Conservation (phyloP, 2,329 filamentous ascomycete species). For the Cryphonectria parasitica region DNA sequence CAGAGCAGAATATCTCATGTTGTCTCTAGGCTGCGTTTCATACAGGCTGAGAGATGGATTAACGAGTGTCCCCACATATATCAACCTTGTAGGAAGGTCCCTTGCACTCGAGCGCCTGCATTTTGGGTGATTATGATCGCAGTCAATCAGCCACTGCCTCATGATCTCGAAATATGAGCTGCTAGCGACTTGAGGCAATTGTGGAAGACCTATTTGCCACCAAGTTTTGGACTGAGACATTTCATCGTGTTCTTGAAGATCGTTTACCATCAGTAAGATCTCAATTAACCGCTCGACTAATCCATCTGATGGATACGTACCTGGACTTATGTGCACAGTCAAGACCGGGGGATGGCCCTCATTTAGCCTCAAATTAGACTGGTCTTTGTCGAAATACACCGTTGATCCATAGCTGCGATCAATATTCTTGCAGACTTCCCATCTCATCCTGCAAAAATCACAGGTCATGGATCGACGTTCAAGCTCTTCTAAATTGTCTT, state of each 20-base stretch:
- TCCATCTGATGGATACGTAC: no score
- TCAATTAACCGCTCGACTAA: no score
- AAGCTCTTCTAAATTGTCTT: no score
- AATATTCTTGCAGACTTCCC: not conserved
- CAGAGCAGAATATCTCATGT: slow-evolving; percentile 30
- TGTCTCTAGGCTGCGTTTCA: slow-evolving; percentile 9
- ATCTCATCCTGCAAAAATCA: not conserved
- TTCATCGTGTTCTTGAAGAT: no score
- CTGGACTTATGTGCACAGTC: not conserved
- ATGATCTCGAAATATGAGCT: not conserved
- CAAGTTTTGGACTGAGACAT: no score
- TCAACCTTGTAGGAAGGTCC: not conserved
- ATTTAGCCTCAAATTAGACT: not conserved
- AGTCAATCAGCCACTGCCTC: not conserved
- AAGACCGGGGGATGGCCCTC: not conserved
- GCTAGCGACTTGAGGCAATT: not conserved
- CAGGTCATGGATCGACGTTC: no score
- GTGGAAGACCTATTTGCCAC: not conserved
- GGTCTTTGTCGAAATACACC: no score
- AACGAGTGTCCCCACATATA: not conserved
- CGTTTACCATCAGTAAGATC: no score
- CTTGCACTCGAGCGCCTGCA: not conserved
- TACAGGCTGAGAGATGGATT: slow-evolving; percentile 5
- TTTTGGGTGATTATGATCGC: not conserved
- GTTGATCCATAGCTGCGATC: no score